Evolutionary conservation across 148 eudicot species (phyloP).

Genomic region (Diospyros lotus): DNA sequence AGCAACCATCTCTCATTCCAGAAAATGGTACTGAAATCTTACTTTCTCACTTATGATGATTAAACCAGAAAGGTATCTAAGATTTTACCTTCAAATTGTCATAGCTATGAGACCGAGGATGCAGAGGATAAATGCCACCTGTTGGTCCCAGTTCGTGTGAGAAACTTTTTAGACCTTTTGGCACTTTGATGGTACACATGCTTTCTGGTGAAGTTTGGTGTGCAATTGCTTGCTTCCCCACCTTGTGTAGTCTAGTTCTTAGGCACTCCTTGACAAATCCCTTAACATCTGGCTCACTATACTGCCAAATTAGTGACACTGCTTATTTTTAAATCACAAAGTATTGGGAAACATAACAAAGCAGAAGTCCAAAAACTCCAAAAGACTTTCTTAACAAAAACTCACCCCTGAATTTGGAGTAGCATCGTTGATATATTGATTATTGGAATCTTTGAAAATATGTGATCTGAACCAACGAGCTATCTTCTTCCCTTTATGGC

Average conservation of each 20-base stretch:
- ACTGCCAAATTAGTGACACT: conserved; percentile 26
- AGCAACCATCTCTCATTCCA: background rate
- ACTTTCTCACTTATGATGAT: background rate
- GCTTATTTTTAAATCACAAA: conserved; percentile 4
- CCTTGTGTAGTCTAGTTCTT: conserved; percentile 30
- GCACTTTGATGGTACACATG: conserved; percentile 18
- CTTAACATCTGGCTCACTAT: conserved; percentile 22
- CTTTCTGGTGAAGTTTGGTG: conserved; percentile 26
- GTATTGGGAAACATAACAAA: background rate
- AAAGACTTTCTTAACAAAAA: conserved; percentile 1
- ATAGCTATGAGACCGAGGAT: conserved; percentile 52
- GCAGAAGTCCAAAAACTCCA: background rate
- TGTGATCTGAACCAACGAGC: conserved; percentile 43
- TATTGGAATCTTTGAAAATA: conserved; percentile 33
- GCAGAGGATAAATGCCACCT: conserved; percentile 40
- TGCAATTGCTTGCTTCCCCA: conserved; percentile 19
- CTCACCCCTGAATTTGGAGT: conserved; percentile 30
- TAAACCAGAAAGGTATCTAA: background rate
- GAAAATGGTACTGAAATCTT: background rate
- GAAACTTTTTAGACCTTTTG: conserved; percentile 51
- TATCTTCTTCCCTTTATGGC: conserved; percentile 47
- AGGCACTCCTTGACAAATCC: conserved; percentile 27
- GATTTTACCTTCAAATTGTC: conserved; percentile 49
- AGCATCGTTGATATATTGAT: conserved; percentile 22
- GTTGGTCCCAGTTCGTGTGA: conserved; percentile 66